Base-by-base conservation (phyloP, 495 filamentous ascomycete species). In the Aspergillus homomorphus region DNA sequence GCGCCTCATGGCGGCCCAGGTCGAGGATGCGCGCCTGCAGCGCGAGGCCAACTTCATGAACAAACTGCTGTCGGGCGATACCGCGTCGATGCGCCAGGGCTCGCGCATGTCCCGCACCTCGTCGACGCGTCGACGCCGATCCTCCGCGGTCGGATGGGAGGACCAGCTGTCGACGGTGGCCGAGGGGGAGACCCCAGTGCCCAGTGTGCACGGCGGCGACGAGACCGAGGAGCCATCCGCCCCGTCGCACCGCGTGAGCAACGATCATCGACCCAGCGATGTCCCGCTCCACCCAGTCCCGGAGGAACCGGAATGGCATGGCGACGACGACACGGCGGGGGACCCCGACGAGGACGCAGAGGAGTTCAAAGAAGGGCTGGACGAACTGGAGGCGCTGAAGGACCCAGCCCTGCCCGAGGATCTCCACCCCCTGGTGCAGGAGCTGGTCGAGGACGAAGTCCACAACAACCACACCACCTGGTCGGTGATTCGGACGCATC, bases 391-490 rank as follows among this genome's bases (percentile, higher is more conserved):
- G 1, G 60, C 49, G 0, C 55, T 74, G 7, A 66, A 72, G 19
- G 62, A 73, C 20, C 38, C 60, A 2, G 56, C 61, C 0, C 67
- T 59, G 30, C 74, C 74, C 7, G 74, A 76, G 5, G 74, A 77
- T 54, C 60, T 77, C n/a, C 72, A 76, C 21, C 72, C 74, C 0
- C 59, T 77, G 44, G 53, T 77, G 4, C 65, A 77, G 41, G 70
- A 74, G 8, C 60, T 76, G 19, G 70, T 74, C 12, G 75, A 79
- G 41, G 70, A 72, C n/a, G 71, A 78, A 57, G 67, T 77, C 16
- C 69, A 81, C 62, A 78, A 83, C 61, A 73, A 74, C 44, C 77
- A 77, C 54, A 83, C 78, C 4, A 77, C 75, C 55, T 83, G 80
- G 80, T 79, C 77, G 21, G 76, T 80, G 15, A 71, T 80, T 55